A percentile compares a stretch with the other conserved stretches of the same genome.
Conservation (phyloP, 257 asterid genomes). For the Forsythia suspensa region DNA sequence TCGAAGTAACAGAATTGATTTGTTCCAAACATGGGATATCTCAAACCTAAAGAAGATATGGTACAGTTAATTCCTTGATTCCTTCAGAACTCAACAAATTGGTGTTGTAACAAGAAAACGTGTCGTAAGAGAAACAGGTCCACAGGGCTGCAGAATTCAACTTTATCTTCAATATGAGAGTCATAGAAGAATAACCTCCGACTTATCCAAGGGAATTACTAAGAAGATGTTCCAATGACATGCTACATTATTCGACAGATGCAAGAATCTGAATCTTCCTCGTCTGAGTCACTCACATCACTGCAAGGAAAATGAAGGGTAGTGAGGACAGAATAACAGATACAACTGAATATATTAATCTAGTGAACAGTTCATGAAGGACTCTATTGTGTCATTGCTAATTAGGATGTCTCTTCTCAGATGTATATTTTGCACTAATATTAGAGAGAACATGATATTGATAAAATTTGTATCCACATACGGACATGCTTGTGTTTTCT, state of each 20-base stretch:
- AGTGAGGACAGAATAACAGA: neutral
- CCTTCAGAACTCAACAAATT: neutral
- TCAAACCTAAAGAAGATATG: neutral
- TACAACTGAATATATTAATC: neutral
- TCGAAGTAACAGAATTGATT: conserved; percentile 1
- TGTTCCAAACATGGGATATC: conserved; percentile 10
- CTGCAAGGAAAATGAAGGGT: conserved; percentile 38
- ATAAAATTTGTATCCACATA: neutral
- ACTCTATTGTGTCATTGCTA: neutral
- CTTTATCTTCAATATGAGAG: conserved; percentile 10
- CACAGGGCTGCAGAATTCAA: conserved; percentile 11
- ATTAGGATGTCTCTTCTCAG: neutral
- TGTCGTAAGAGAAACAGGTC: neutral
- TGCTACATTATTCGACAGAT: conserved; percentile 75
- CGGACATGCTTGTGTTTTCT: neutral
- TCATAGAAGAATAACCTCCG: conserved; percentile 21
- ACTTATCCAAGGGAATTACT: conserved; percentile 13
- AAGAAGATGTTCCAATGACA: conserved; percentile 14
- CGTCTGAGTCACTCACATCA: conserved; percentile 72
- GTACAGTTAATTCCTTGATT: conserved; percentile 13
- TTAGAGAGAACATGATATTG: neutral
- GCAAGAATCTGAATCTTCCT: conserved; percentile 75
- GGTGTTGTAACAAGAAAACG: conserved; percentile 10
- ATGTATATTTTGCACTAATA: neutral
- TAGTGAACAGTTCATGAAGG: neutral